Evolutionary conservation across 306 rosid genomes (phyloP), one percentile per base, ranked within the genome.

Genomic region (Malus sylvestris): DNA sequence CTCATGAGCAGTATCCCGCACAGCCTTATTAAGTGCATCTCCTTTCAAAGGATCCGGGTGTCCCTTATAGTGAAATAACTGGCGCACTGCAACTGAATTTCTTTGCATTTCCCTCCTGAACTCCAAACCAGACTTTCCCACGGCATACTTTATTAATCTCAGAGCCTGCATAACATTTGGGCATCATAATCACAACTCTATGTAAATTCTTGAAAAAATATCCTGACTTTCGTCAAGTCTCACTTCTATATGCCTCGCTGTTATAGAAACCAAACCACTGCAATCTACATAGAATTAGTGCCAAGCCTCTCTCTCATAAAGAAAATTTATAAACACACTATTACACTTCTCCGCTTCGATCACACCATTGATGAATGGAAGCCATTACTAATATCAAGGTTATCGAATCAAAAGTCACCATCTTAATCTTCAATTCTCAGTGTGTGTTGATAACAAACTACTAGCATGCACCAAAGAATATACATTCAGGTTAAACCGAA

Each of bases 61-160:
- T 83, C 98, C 99, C 87, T 91, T 92, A 85, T 92, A 88, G 83
- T 96, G 99, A 87, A 92, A 71, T 80, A 96, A 82, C 73, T 89
- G 96, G 46, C 98, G 96, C 84, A 92, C 86, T 2, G 93, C 93
- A 58, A 85, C 98, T 42, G 98, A 92, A 81, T 91, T 91, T 86
- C 98, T 93, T 85, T 96, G 99, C 96, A 96, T 91, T 87, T 96
- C 99, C 84, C 97, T 96, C 87, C 96, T 86, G 82, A 96, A 96
- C 86, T 96, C 99, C 57, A 84, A 92, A 79, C 99, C 99, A 67
- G 99, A 92, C 83, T 96, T 96, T 38, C 88, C 98, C 83, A 96
- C 93, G 1, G 83, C 74, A 73, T 96, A 96, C 80, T 92, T 96
- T 60, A 92, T 96, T 93, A 96, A 89, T 78, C 99, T 89, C 46